Base-by-base conservation (phyloP, 148 eudicot species). In the Silene latifolia region DNA sequence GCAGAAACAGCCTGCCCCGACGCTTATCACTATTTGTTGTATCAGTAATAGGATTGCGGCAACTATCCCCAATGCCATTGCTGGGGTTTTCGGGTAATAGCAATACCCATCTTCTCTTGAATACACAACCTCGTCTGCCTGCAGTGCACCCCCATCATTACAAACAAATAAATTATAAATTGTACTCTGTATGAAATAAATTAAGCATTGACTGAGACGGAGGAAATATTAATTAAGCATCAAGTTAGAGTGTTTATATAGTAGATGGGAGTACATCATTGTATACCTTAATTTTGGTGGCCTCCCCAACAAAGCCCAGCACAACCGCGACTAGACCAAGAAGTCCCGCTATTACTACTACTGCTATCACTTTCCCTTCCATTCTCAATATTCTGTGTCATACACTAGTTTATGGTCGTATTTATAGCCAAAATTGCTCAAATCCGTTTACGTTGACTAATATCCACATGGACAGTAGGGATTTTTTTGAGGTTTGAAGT, bases 1-100 rank as follows among this genome's bases (percentile, higher is more conserved):
- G 17, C 74, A 77, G 27, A 59, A 59, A 18, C 79, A 77, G 27
- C 79, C 74, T 19, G n/a, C n/a, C n/a, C n/a, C n/a, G n/a, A n/a
- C n/a, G n/a, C n/a, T n/a, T n/a, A n/a, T n/a, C n/a, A n/a, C 10
- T 11, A 77, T 19, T 70, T 76, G 79, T 44, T 60, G 48, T 23
- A 61, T 10, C 60, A 69, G 19, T 24, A 77, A 74, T 18, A 61
- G 5, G 5, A 69, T 8, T 42, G 73, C 24, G 18, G 67, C 79
- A 15, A 23, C 11, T 8, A 76, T 68, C 5, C 67, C 79, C 23
- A 77, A 15, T 44, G 68, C 74, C 56, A 59, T 23, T 8, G 79
- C 23, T 25, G 79, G 69, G 24, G 73, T 76, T 19, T 9, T 23
- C 18, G 79, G 79, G 61, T 77, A 77, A 6, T 8, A 4, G 42